Percentiles rank a stretch among this genome's conserved stretches.
These are phyloP conservation scores for Thielaviopsis populi DNA, from an alignment of 2,329 filamentous ascomycete genomes.

Conservation along the genomic window DNA sequence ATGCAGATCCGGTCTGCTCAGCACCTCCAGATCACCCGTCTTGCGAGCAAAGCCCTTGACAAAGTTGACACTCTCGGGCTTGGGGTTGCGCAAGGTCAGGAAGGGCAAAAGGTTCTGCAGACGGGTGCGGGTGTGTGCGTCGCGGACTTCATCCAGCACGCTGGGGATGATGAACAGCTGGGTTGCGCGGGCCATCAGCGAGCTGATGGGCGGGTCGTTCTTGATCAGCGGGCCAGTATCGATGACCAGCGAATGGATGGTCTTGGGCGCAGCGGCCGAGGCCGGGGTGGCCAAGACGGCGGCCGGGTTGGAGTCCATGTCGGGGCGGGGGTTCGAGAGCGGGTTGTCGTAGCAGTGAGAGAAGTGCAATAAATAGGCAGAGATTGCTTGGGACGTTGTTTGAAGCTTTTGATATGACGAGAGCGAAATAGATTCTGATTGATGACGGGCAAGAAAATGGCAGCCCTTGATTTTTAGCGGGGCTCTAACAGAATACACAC, in stretches of 20 bases:
- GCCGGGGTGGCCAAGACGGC: slow-evolving; percentile 13
- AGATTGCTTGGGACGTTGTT: neutral
- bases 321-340: neutral
- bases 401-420: no score
- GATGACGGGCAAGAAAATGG: neutral
- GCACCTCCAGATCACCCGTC: slow-evolving; percentile 76
- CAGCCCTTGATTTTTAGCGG: neutral
- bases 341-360: neutral
- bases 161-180: slow-evolving; percentile 69
- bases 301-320: slow-evolving; percentile 11
- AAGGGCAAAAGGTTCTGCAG: slow-evolving; percentile 84
- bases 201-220: slow-evolving; percentile 75
- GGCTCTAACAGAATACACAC: neutral
- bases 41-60: slow-evolving; percentile 73
- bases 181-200: slow-evolving; percentile 62
- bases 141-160: slow-evolving; percentile 77
- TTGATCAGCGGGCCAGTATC: slow-evolving; percentile 90
- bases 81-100: slow-evolving; percentile 59
- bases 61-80: slow-evolving; percentile 60
- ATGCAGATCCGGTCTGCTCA: slow-evolving; percentile 80
- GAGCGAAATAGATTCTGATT: neutral
- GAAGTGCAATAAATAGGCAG: neutral
- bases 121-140: slow-evolving; percentile 62
- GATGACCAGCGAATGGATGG: slow-evolving; percentile 69
- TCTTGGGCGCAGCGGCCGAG: slow-evolving; percentile 32